phyloP scores from a whole-genome alignment of 805 yeast genomes.

The Priceomyces haplophilus region DNA sequence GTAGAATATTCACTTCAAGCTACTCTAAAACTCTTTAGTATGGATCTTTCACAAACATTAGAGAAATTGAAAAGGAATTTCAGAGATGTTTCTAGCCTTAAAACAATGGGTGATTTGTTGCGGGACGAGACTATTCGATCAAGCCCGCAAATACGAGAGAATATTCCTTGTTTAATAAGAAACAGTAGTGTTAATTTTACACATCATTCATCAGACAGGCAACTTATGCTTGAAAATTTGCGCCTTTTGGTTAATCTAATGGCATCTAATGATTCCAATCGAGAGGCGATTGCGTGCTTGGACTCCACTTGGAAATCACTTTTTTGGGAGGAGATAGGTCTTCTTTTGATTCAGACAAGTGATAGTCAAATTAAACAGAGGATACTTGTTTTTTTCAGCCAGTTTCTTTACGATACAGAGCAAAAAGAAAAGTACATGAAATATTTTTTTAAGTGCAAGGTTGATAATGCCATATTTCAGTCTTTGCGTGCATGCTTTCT shows the following conservation, averaged over 20 bases:
- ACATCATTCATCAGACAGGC: background rate
- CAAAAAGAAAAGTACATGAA: slow-evolving; percentile 13
- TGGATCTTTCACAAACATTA: background rate
- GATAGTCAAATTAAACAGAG: slow-evolving; percentile 9
- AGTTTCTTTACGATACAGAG: slow-evolving; percentile 29
- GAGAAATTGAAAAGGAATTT: background rate
- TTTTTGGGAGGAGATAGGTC: slow-evolving; percentile 18
- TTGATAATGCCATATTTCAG: slow-evolving; percentile 4
- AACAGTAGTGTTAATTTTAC: slow-evolving; percentile 4
- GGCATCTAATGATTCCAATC: slow-evolving; percentile 32
- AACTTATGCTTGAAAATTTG: slow-evolving; percentile 16
- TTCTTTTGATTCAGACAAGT: slow-evolving; percentile 5
- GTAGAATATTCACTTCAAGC: background rate
- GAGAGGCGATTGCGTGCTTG: slow-evolving; percentile 10
- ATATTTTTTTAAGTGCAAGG: slow-evolving; percentile 11
- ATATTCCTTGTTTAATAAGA: slow-evolving; percentile 7
- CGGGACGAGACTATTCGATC: slow-evolving; percentile 20
- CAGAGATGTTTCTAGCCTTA: slow-evolving; percentile 2
- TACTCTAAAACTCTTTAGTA: background rate
- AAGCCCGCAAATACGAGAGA: slow-evolving; percentile 6
- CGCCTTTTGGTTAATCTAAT: slow-evolving; percentile 33
- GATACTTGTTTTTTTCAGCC: slow-evolving; percentile 24
- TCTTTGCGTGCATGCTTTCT: background rate
- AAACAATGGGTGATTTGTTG: slow-evolving; percentile 17
- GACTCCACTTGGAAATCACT: slow-evolving; percentile 1